A percentile compares a stretch with the other conserved stretches of the same genome.
These are phyloP conservation scores for Halophytophthora polymorphica DNA, from an alignment of 352 stramenopile genomes.

Conservation along the genomic window DNA sequence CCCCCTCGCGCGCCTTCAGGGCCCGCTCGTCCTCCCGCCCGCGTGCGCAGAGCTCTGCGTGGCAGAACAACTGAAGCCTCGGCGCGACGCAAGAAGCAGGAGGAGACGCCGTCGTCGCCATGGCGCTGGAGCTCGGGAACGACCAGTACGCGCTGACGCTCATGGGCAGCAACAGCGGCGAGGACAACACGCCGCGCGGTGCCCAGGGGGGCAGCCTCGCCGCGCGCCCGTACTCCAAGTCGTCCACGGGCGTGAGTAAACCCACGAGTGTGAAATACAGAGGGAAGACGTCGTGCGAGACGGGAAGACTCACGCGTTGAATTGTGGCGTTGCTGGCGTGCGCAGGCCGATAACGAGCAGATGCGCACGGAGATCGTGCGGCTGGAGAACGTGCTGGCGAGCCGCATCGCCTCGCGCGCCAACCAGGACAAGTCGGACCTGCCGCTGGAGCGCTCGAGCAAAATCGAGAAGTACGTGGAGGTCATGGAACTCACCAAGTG, in stretches of 20 bases:
- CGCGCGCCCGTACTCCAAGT: conserved; percentile 62
- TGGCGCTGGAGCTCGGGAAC: conserved; percentile 38
- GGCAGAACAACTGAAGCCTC: neutral
- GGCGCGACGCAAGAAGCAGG: too few relatives aligned
- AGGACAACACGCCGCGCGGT: conserved; percentile 38
- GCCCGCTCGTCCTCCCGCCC: too few relatives aligned
- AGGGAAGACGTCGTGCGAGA: neutral
- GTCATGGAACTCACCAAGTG: conserved; percentile 88
- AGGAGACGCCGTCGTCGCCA: conserved; percentile 3
- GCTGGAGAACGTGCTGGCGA: conserved; percentile 71
- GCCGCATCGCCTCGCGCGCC: conserved; percentile 64
- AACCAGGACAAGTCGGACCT: conserved; percentile 68
- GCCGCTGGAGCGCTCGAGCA: conserved; percentile 71
- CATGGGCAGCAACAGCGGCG: conserved; percentile 52
- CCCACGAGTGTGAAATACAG: neutral
- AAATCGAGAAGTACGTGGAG: conserved; percentile 87
- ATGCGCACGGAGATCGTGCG: conserved; percentile 79
- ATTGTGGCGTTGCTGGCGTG: neutral
- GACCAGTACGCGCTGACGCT: conserved; percentile 58
- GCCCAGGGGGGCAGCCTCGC: conserved; percentile 20
- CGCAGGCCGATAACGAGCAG: conserved; percentile 69
- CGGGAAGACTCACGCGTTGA: neutral
- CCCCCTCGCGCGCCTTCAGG: too few relatives aligned
- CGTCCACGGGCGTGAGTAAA: conserved; percentile 32
- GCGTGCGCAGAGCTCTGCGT: too few relatives aligned